These are phyloP conservation scores for Asterophora parasitica DNA, from an alignment of 768 basidiomycete genomes.

Conservation along the genomic window DNA sequence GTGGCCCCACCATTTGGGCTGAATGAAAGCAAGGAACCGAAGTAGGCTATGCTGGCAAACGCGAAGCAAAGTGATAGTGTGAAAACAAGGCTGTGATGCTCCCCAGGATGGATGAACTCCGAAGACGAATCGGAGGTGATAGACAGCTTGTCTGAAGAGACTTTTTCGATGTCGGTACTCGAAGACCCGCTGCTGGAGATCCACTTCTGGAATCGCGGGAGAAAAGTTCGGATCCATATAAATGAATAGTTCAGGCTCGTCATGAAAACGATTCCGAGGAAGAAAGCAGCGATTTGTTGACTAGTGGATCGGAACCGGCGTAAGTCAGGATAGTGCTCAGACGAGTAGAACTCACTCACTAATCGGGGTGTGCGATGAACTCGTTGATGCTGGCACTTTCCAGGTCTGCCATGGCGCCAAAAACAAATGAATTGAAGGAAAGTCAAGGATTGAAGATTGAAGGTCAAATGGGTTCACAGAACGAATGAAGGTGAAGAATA, in stretches of 20 bases:
- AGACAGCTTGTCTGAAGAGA: conserved; percentile 5
- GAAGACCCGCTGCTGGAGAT: conserved; percentile 1
- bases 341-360: conserved; percentile 8
- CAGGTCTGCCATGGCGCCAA: background rate
- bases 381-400: conserved; percentile 5
- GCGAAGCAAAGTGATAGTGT: conserved; percentile 13
- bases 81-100: conserved; percentile 11
- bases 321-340: too few relatives aligned
- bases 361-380: conserved; percentile 12
- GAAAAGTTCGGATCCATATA: conserved; percentile 7
- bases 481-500: background rate
- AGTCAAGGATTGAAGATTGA: conserved; percentile 1
- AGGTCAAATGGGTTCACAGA: background rate
- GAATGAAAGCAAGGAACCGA: conserved; percentile 13
- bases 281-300: conserved; percentile 13
- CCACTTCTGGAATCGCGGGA: conserved; percentile 3
- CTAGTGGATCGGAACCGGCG: background rate
- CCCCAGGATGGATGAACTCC: background rate
- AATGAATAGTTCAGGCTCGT: conserved; percentile 15
- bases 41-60: conserved; percentile 13
- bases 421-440: background rate
- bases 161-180: conserved; percentile 6
- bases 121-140: background rate
- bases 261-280: conserved; percentile 16
- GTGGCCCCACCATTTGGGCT: background rate